Evolutionary conservation across 2,329 filamentous ascomycete genomes (phyloP), one percentile per base, ranked within the genome.

Genomic region (Lasiodiplodia sp.): DNA sequence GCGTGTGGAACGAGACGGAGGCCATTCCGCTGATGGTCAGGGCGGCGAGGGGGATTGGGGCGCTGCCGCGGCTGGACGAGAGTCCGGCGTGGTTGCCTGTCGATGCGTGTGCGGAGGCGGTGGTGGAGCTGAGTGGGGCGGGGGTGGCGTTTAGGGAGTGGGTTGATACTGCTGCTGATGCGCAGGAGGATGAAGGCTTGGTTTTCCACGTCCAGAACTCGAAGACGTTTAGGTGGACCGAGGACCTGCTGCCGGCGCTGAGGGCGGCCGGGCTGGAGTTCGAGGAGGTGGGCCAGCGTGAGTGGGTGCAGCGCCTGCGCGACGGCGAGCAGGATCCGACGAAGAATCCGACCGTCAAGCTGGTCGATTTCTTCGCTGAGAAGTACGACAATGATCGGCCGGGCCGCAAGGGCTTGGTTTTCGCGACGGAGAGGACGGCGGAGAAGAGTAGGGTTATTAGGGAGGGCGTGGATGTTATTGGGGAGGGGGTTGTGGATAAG

Each of bases 141-240:
- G 53, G 4, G 12, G 11, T 23, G 38, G 31, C 49, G 38, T 58
- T 58, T 47, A 21, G 2, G 44, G 51, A 62, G 60, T 28, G 56
- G 60, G 28, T 62, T 10, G 28, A 5, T 10, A n/a, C n/a, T n/a
- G n/a, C n/a, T n/a, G 3, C 4, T 14, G 34, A 1, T 3, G 53
- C 31, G 6, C 49, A 14, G 31, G 34, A 4, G 8, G 34, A 2
- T 28, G 55, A 14, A 1, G 44, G 38, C 3, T 8, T 31, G 8
- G 67, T 66, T 18, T 86, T 84, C 69, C 85, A 88, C 68, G 77
- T 90, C 11, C 79, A 85, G 31, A 88, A 88, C 69, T 81, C 82
- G 0, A 75, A 71, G 11, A 77, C 77, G 1, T 85, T 88, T 71
- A 78, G 83, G 44, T 89, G 86, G 85, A 86, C 83, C 0, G 69